Evolutionary conservation across 257 asterid species (phyloP), one percentile per base, ranked within the genome.

Genomic region (Capsicum rhomboideum): DNA sequence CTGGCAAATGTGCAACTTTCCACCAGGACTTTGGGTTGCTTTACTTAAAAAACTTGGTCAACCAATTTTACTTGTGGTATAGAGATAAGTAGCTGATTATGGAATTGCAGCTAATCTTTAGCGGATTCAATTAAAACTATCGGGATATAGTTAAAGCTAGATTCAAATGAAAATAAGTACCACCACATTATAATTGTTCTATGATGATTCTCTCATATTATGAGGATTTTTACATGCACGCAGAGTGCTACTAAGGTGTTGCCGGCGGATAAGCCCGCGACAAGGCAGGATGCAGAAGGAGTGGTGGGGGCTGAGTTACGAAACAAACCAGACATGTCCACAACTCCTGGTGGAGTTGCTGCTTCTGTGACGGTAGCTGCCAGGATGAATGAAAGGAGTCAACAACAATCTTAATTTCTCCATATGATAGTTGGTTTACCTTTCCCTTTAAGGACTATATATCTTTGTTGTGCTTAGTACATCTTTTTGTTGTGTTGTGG

Each of bases 201-300:
- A n/a, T n/a, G n/a, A n/a, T n/a, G n/a, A n/a, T n/a, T n/a, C 40
- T 34, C 4, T 34, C n/a, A 49, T 17, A 1, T 59, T 6, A 66
- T 69, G 49, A 4, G 80, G 53, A 67, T 10, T n/a, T 52, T 3
- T 10, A 13, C 5, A 21, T 20, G 34, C 6, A 10, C 26, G 53
- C 58, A 91, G 98, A 93, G 87, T 23, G 97, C 97, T 6, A 78
- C 77, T 16, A 67, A 58, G 18, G 90, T 88, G 59, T 81, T 93
- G 53, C 82, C 90, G 1, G 88, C 90, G 1, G 95, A 93, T 74
- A 94, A 88, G 91, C 88, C 42, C 53, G 97, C 89, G 31, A 93
- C 94, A 0, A 82, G 91, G 84, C 93, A 93, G 55, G 98, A 94
- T 23, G 98, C 97, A 0, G 95, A 92, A 77, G 94, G 91, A 56